These are phyloP conservation scores for Prunus yedoensis DNA, from an alignment of 331 rosid species.

Conservation along the genomic window DNA sequence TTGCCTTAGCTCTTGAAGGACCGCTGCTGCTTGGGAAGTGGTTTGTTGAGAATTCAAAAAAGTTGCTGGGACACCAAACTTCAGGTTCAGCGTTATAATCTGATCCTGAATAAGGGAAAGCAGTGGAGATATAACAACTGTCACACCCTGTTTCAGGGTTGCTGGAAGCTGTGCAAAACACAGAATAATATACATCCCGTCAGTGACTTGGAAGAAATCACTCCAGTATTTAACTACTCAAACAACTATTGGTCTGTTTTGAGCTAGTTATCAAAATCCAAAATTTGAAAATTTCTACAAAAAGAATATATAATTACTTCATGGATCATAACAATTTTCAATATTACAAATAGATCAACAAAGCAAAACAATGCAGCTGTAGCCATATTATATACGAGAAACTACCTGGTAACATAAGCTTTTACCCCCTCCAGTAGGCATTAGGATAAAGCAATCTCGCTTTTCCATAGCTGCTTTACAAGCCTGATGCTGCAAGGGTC, in stretches of 20 bases:
- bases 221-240: neutral
- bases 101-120: conserved; percentile 99
- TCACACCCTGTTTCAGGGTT: conserved; percentile 80
- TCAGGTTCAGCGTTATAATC: conserved; percentile 77
- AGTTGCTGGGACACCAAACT: conserved; percentile 87
- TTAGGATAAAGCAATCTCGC: conserved; percentile 82
- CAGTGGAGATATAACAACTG: conserved; percentile 83
- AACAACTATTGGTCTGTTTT: neutral
- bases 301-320: neutral
- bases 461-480: conserved; percentile 76
- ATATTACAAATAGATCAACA: conserved; percentile 7
- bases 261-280: neutral
- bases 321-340: neutral
- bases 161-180: conserved; percentile 85
- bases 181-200: conserved; percentile 1
- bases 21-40: conserved; percentile 71
- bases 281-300: neutral
- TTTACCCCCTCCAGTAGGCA: conserved; percentile 99
- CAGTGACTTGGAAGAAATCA: neutral
- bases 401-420: conserved; percentile 94
- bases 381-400: conserved; percentile 12
- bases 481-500: conserved; percentile 92
- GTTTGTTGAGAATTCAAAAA: conserved; percentile 94
- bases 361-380: neutral
- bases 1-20: conserved; percentile 91